phyloP scores from a whole-genome alignment of 768 basidiomycete genomes.

The Boletus barrowsii region DNA sequence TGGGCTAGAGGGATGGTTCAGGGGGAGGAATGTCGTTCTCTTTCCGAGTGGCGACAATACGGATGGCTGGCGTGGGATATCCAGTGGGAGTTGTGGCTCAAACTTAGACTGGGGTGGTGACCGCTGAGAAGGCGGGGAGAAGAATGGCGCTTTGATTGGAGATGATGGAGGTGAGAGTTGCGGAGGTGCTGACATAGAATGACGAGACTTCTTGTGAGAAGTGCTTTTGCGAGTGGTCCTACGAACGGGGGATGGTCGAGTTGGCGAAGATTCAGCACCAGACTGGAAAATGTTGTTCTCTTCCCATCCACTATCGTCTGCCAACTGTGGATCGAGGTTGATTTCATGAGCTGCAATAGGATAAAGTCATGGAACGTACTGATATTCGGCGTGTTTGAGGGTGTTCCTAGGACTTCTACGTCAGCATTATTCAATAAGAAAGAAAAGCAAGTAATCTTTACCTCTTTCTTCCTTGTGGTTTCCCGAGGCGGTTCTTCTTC shows the following conservation, averaged over 20 bases:
- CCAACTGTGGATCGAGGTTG: conserved; percentile 22
- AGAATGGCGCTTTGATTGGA: conserved; percentile 30
- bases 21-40: conserved; percentile 11
- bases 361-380: conserved; percentile 33
- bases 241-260: conserved; percentile 55
- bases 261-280: conserved; percentile 82
- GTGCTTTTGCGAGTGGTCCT: conserved; percentile 41
- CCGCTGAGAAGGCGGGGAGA: conserved; percentile 22
- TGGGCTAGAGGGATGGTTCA: conserved; percentile 19
- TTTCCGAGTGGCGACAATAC: conserved; percentile 15
- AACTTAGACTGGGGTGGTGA: conserved; percentile 57
- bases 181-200: conserved; percentile 72
- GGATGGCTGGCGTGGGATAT: conserved; percentile 31
- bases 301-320: conserved; percentile 83
- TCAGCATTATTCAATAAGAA: background rate
- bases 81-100: conserved; percentile 48
- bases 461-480: conserved; percentile 57
- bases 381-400: conserved; percentile 56
- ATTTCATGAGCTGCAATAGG: conserved; percentile 3
- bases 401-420: conserved; percentile 43
- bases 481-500: conserved; percentile 64
- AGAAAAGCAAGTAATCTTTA: conserved; percentile 25
- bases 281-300: conserved; percentile 90
- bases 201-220: conserved; percentile 51
- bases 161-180: conserved; percentile 46